phyloP scores from a whole-genome alignment of 2,329 filamentous ascomycete species.

The Apiospora kogelbergensis region DNA sequence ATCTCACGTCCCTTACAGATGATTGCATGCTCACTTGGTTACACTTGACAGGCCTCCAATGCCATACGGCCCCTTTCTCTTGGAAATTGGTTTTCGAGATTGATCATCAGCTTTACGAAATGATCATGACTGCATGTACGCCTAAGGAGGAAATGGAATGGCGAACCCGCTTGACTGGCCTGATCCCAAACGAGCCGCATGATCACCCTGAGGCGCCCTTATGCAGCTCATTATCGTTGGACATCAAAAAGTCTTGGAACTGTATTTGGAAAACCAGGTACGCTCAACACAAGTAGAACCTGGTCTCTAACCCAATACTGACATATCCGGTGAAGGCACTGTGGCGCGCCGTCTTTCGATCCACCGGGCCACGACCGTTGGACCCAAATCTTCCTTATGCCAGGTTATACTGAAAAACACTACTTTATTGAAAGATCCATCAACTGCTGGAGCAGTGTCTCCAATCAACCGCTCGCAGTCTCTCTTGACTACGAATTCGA shows the following conservation, averaged over 20 bases:
- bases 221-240: slow-evolving; percentile 64
- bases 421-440: slow-evolving; percentile 60
- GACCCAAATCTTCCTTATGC: slow-evolving; percentile 64
- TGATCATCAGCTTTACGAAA: slow-evolving; percentile 74
- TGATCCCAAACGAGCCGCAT: slow-evolving; percentile 49
- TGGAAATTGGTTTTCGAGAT: slow-evolving; percentile 91
- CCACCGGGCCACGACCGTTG: slow-evolving; percentile 73
- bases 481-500: slow-evolving; percentile 65
- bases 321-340: slow-evolving; percentile 45
- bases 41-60: slow-evolving; percentile 71
- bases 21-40: slow-evolving; percentile 12
- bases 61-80: slow-evolving; percentile 79
- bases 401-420: slow-evolving; percentile 90
- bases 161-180: slow-evolving; percentile 64
- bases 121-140: slow-evolving; percentile 85
- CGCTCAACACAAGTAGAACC: background rate
- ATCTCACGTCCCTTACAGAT: slow-evolving; percentile 10
- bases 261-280: slow-evolving; percentile 72
- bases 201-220: slow-evolving; percentile 47
- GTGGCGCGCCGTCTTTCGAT: slow-evolving; percentile 72
- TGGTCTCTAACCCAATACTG: background rate
- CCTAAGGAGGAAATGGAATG: slow-evolving; percentile 77
- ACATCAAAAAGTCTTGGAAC: slow-evolving; percentile 74
- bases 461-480: slow-evolving; percentile 78
- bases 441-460: slow-evolving; percentile 42